phyloP scores from a whole-genome alignment of 116 monocot species.

The Cymodocea nodosa region DNA sequence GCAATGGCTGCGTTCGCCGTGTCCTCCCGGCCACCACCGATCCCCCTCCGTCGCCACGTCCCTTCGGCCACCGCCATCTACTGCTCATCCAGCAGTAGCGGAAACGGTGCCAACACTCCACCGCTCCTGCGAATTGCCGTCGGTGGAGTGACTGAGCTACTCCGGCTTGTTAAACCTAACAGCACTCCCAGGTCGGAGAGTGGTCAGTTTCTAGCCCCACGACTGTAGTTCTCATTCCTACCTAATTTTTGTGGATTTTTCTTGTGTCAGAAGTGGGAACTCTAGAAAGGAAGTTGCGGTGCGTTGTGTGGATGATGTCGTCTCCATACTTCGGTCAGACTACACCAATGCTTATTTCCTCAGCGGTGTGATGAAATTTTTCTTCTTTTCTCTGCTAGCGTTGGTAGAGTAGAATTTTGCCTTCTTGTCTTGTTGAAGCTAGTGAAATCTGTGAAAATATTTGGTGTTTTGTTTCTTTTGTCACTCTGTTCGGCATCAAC shows the following conservation, averaged over 20 bases:
- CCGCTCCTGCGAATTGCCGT: conserved; percentile 37
- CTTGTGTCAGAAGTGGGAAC: not conserved
- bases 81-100: not conserved
- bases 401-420: no score
- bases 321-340: conserved; percentile 30
- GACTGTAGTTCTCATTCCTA: not conserved
- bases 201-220: not conserved
- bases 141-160: conserved; percentile 44
- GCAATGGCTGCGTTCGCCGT: not conserved
- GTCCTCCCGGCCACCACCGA: not conserved
- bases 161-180: conserved; percentile 28
- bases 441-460: not conserved
- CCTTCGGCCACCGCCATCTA: not conserved
- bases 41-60: not conserved
- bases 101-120: not conserved
- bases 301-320: conserved; percentile 42
- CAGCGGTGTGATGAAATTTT: conserved; percentile 25
- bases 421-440: no score
- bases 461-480: not conserved
- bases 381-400: no score
- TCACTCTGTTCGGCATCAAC: not conserved
- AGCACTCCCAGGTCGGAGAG: not conserved
- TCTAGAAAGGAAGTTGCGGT: conserved; percentile 8
- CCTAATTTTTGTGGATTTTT: not conserved
- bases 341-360: conserved; percentile 58